Evolutionary conservation across 257 asterid genomes (phyloP).

Genomic region (Hygrophila difformis): DNA sequence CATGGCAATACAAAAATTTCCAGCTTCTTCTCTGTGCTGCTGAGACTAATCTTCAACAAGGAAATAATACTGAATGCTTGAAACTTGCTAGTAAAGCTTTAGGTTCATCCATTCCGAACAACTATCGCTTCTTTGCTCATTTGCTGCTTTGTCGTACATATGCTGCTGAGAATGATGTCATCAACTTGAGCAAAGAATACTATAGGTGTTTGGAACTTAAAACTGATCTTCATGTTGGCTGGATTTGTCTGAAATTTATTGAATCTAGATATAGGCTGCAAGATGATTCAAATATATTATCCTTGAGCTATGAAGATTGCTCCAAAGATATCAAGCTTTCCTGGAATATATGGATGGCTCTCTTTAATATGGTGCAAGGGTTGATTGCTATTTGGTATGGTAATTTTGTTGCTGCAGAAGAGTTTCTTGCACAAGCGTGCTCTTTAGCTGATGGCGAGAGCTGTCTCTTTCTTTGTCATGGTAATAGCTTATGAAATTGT

Average conservation of each 20-base stretch:
- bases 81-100: constrained; percentile 51
- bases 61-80: constrained; percentile 49
- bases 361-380: constrained; percentile 70
- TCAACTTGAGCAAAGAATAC: constrained; percentile 45
- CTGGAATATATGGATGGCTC: constrained; percentile 63
- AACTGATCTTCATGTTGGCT: constrained; percentile 69
- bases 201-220: constrained; percentile 64
- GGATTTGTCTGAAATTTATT: constrained; percentile 72
- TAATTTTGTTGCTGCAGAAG: constrained; percentile 68
- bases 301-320: constrained; percentile 55
- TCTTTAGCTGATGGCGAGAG: constrained; percentile 50
- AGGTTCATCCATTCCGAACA: constrained; percentile 38
- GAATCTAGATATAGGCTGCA: constrained; percentile 55
- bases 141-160: constrained; percentile 78
- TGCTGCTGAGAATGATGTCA: constrained; percentile 47
- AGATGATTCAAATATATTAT: constrained; percentile 34
- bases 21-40: constrained; percentile 85
- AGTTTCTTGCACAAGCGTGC: constrained; percentile 62
- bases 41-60: constrained; percentile 71
- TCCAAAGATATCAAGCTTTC: constrained; percentile 51
- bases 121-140: constrained; percentile 71
- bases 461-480: constrained; percentile 71
- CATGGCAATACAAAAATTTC: constrained; percentile 44
- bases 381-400: constrained; percentile 53
- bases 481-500: constrained; percentile 30